Percentiles rank a stretch among this genome's conserved stretches.
phyloP scores from a whole-genome alignment of 352 stramenopile genomes.

The Phytopythium montanum region DNA sequence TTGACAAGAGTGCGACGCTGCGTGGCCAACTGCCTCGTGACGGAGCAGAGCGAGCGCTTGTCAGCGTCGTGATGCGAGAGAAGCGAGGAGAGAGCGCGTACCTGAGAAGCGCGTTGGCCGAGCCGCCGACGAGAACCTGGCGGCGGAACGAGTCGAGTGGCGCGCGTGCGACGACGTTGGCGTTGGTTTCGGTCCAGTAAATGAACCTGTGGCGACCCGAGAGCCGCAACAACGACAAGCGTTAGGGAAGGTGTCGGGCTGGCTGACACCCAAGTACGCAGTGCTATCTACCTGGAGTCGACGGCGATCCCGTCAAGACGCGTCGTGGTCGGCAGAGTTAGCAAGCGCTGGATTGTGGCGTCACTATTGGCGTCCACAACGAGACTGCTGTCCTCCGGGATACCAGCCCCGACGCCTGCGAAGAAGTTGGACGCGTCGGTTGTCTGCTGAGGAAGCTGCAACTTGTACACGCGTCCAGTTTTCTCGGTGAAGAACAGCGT shows the following conservation, averaged over 20 bases:
- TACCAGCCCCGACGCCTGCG: constrained; percentile 1
- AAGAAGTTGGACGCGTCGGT: background rate
- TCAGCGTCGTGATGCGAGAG: background rate
- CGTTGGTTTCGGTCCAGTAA: constrained; percentile 74
- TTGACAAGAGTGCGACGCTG: constrained; percentile 35
- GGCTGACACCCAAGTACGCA: background rate
- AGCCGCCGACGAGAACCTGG: constrained; percentile 46
- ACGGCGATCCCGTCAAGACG: constrained; percentile 63
- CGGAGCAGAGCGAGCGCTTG: background rate
- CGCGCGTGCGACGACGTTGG: constrained; percentile 53
- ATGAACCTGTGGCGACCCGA: constrained; percentile 27
- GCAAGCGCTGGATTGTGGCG: constrained; percentile 21
- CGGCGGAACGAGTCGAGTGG: constrained; percentile 36
- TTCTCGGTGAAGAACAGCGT: constrained; percentile 73
- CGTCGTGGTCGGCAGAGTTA: constrained; percentile 37
- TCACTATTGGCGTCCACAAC: background rate
- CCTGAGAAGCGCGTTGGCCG: constrained; percentile 50
- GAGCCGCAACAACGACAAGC: background rate
- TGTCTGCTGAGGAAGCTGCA: background rate
- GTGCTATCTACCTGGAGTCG: constrained; percentile 31
- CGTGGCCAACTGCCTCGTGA: constrained; percentile 46
- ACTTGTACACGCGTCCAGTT: constrained; percentile 50
- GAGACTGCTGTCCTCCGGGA: constrained; percentile 13
- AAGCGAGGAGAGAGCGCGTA: constrained; percentile 9
- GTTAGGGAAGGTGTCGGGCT: background rate